Evolutionary conservation across 1,284 basidiomycete species (phyloP).

Genomic region (Austroboletus niveus): DNA sequence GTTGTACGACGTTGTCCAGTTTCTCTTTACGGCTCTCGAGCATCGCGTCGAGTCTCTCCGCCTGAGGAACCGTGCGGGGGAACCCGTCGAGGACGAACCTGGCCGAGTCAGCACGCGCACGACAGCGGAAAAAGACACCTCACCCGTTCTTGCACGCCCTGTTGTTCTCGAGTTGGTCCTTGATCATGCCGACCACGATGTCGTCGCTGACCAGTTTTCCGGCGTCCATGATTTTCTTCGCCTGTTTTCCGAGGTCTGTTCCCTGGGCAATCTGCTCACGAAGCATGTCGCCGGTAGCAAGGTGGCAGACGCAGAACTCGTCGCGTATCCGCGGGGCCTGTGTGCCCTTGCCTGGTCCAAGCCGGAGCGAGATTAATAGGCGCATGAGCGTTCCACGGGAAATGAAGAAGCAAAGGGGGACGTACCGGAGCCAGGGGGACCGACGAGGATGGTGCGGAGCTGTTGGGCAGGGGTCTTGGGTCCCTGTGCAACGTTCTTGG

Average conservation of each 20-base stretch:
- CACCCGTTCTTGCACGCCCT: slow-evolving; percentile 91
- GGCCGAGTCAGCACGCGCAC: not conserved
- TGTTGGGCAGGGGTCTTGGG: slow-evolving; percentile 73
- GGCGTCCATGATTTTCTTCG: slow-evolving; percentile 98
- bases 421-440: slow-evolving; percentile 94
- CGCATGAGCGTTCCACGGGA: not conserved
- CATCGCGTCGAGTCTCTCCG: slow-evolving; percentile 95
- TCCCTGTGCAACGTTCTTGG: slow-evolving; percentile 42
- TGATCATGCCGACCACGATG: slow-evolving; percentile 98
- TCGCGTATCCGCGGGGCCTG: slow-evolving; percentile 94
- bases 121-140: slow-evolving; percentile 28
- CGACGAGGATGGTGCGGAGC: slow-evolving; percentile 88
- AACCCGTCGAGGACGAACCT: slow-evolving; percentile 99
- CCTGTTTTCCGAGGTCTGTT: slow-evolving; percentile 86
- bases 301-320: slow-evolving; percentile 94
- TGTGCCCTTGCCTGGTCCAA: slow-evolving; percentile 84
- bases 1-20: slow-evolving; percentile 89
- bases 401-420: slow-evolving; percentile 11
- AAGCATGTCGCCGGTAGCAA: slow-evolving; percentile 98
- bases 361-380: too few relatives aligned
- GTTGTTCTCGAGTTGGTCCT: slow-evolving; percentile 94
- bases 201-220: slow-evolving; percentile 95
- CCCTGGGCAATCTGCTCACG: slow-evolving; percentile 90
- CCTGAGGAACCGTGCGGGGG: slow-evolving; percentile 97
- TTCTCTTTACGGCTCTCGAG: slow-evolving; percentile 78